Evolutionary conservation across 2,329 filamentous ascomycete species (phyloP), one percentile per base, ranked within the genome.

Genomic region (Nothomitra cinnamomea): DNA sequence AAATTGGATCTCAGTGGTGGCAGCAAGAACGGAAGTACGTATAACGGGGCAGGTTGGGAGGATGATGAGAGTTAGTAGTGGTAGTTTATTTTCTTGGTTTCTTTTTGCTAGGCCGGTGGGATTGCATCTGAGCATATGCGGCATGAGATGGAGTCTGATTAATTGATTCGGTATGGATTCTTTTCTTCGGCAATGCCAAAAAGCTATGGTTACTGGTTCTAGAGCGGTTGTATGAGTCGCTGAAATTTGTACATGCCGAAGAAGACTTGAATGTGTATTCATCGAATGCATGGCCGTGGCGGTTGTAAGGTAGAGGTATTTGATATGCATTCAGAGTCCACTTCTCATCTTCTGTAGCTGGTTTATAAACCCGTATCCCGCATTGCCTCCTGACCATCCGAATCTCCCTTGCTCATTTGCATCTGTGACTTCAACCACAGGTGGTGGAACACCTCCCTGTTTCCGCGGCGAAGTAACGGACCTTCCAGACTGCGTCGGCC

Each of bases 1-100:
- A 94, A 88, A 70, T 73, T 98, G 49, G 90, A 95, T 63, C 71
- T 40, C 40, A 66, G 63, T 35, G 69, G 69, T 2, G 62, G 62
- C 2, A 62, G 62, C 12, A 64, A 55, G 42, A 64, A 63, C 43
- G 49, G 50, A 12, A 32, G n/a, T 19, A 56, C 66, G n/a, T 67
- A 67, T 53, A 65, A 64, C 36, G 60, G 61, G 48, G 62, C 61
- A 12, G 59, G 58, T 35, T 63, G 61, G 56, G 60, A 59, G 50
- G 62, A 63, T 38, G 56, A 58, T n/a, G 59, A 60, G 40, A 42
- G 28, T 38, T 48, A 48, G 43, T 48, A 28, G 43, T 19, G n/a
- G 22, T 45, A 45, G 42, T 22, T 32, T 32, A 32, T 32, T 32
- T 10, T 4, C 10, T 10, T 32, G 5, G 28, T 32, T 5, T 32